Conservation (phyloP, 371 early-diverging fungal species). For the Mucor lusitanicus region DNA sequence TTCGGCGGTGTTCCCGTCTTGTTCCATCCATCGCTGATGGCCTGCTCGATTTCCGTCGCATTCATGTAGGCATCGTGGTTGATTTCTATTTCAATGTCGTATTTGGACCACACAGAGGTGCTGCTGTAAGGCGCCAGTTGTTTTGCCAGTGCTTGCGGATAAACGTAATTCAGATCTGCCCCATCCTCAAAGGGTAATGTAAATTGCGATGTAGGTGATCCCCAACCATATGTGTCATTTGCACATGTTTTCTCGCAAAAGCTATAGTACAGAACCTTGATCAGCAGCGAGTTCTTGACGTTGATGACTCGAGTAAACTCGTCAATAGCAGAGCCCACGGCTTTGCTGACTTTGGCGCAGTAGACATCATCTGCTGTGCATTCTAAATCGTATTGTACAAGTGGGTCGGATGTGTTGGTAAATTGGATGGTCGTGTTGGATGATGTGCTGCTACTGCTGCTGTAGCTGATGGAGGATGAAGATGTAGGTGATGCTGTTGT, state of each 20-base stretch:
- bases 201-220: constrained; percentile 47
- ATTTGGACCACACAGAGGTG: constrained; percentile 40
- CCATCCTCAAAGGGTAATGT: constrained; percentile 52
- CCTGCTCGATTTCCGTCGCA: constrained; percentile 23
- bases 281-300: constrained; percentile 39
- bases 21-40: constrained; percentile 36
- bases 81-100: constrained; percentile 47
- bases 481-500: not conserved
- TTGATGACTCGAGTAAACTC: constrained; percentile 40
- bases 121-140: constrained; percentile 48
- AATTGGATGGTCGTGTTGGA: constrained; percentile 7
- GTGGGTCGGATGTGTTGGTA: constrained; percentile 28
- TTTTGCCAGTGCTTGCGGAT: constrained; percentile 52
- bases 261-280: constrained; percentile 28
- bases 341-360: constrained; percentile 37
- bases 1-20: constrained; percentile 34
- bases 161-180: constrained; percentile 48
- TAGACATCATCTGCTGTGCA: constrained; percentile 33
- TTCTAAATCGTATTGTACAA: constrained; percentile 27
- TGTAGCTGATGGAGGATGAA: not conserved
- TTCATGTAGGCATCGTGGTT: constrained; percentile 48
- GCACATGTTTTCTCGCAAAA: constrained; percentile 41
- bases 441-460: not conserved
- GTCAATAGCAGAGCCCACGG: constrained; percentile 36
- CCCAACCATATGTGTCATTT: constrained; percentile 46